Base-by-base conservation (phyloP, 1,284 basidiomycete species). In the Trichosporon asahii region DNA sequence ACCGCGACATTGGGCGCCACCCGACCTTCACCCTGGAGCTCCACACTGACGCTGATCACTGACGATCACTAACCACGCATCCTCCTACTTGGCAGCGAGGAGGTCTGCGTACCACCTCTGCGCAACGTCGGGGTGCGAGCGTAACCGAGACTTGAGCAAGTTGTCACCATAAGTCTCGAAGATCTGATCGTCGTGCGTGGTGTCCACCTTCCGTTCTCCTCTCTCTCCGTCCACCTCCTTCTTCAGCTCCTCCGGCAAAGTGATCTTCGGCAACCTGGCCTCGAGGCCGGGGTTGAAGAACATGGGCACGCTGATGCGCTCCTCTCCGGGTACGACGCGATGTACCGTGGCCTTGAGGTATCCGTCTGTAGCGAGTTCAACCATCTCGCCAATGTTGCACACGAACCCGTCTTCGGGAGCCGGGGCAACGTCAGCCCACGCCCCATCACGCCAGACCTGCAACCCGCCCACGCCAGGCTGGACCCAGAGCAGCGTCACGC, bases 381-480 rank as follows among this genome's bases (percentile, higher is more conserved):
- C 72, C 75, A 81, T 81, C 68, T 91, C 91, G 1, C 90, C 91
- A 65, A 92, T 88, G 74, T 88, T 88, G 40, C 89, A 85, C 8
- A 93, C 89, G 73, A 92, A 90, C 1, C 90, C 91, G 2, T 90
- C 87, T 8, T 40, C 53, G 4, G 61, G 67, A 2, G 21, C 55
- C 1, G 89, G 88, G 0, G 88, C 90, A 4, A 61, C 57, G 66
- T 91, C 89, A 66, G 92, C 90, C 91, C 90, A 91, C 68, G 88
- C 83, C 0, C 90, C 90, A 23, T 61, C 66, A 4, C 46, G 44
- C 33, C 67, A 66, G 14, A 72, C 60, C 46, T 72, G 72, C 63
- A 73, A 66, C 2, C 72, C 72, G 0, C 57, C 67, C 0, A 44
- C 55, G 0, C 68, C 71, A 0, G 69, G 72, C 68, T 70, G 33